These are phyloP conservation scores for Jatropha multifida DNA, from an alignment of 441 rosid genomes.

Conservation along the genomic window DNA sequence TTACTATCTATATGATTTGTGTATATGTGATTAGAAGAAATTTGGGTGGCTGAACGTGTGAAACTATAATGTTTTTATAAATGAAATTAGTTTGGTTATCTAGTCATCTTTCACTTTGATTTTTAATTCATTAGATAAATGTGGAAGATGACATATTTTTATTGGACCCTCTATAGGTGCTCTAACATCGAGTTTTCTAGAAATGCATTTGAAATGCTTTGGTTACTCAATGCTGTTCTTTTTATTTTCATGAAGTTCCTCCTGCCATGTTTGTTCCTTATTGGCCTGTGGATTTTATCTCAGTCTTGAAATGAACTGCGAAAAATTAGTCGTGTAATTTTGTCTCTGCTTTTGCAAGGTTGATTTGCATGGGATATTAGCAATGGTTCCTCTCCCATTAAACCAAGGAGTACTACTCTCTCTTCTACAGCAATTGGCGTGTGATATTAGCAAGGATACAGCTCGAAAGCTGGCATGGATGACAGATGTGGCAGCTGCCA, in stretches of 20 bases:
- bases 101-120: background rate
- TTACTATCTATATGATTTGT: background rate
- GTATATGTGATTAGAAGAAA: background rate
- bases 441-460: slow-evolving; percentile 62
- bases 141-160: background rate
- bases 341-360: slow-evolving; percentile 37
- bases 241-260: too few relatives aligned
- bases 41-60: background rate
- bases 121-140: background rate
- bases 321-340: background rate
- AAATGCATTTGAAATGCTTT: background rate
- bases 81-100: background rate
- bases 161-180: background rate
- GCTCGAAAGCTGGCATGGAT: slow-evolving; percentile 58
- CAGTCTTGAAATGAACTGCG: background rate
- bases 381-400: slow-evolving; percentile 46
- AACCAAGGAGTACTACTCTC: slow-evolving; percentile 74
- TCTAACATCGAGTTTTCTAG: background rate
- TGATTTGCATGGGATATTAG: slow-evolving; percentile 51
- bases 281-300: background rate
- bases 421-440: slow-evolving; percentile 73
- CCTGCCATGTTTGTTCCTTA: background rate
- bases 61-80: background rate
- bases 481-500: slow-evolving; percentile 63
- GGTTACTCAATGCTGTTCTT: background rate